Percentiles rank a stretch among this genome's conserved stretches.
These are phyloP conservation scores for Xylaria nigripes DNA, from an alignment of 495 filamentous ascomycete genomes.

Conservation along the genomic window DNA sequence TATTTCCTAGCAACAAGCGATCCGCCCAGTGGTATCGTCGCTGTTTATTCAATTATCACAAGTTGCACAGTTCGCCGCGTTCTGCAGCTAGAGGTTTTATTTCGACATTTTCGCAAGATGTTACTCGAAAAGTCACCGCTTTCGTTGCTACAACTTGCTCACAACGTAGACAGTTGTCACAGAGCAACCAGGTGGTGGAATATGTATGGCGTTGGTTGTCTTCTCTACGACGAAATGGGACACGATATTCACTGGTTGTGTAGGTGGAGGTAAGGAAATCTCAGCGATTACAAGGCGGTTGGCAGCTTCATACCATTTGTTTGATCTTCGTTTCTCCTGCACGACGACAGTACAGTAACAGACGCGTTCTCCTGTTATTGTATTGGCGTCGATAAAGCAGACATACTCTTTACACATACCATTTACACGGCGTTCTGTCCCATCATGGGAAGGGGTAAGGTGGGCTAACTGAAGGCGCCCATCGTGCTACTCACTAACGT, in stretches of 20 bases:
- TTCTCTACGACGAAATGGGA: constrained; percentile 12
- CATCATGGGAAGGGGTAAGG: constrained; percentile 3
- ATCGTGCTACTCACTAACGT: not conserved
- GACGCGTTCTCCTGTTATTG: not conserved
- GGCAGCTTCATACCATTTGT: constrained; percentile 5
- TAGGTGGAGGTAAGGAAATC: constrained; percentile 1
- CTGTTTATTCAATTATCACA: not conserved
- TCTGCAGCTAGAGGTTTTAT: not conserved
- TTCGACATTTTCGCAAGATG: constrained; percentile 2
- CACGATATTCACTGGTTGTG: constrained; percentile 2
- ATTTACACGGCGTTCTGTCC: constrained; percentile 10
- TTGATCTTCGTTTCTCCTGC: constrained; percentile 5
- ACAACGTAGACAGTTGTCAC: not conserved
- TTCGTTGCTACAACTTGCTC: not conserved
- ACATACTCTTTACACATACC: constrained; percentile 11
- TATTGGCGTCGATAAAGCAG: constrained; percentile 1
- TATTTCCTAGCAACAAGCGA: not conserved
- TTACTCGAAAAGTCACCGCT: not conserved
- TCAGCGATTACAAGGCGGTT: constrained; percentile 5
- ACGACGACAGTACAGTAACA: not conserved
- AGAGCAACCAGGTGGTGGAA: constrained; percentile 1
- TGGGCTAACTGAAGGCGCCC: not conserved
- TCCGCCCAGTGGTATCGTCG: not conserved
- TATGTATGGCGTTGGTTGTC: constrained; percentile 9
- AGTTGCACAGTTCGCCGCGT: not conserved